Evolutionary conservation across 768 basidiomycete genomes (phyloP), one percentile per base, ranked within the genome.

Genomic region (Tephrocybe sp.): DNA sequence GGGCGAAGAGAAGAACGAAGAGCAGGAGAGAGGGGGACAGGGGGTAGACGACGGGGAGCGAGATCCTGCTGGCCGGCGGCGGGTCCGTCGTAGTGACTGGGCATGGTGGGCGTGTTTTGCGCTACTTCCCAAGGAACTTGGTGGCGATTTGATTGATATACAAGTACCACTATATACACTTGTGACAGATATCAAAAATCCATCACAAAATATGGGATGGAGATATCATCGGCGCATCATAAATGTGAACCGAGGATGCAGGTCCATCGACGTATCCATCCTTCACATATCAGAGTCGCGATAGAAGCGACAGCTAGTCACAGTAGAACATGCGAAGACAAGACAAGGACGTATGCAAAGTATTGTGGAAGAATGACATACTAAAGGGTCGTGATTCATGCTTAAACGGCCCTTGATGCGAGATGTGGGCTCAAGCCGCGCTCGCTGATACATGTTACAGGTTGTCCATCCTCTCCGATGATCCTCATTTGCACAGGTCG

Each of bases 401-500:
- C 41, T 43, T 11, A 45, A 15, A 15, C 40, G 26, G 40, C 40
- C 40, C 40, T 34, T 32, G 43, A 44, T 32, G 43, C 26, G 24
- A 12, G 37, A 7, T 19, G 43, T 9, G 43, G 11, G 18, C 1
- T 41, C 7, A 25, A 19, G 43, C 12, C 18, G 28, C 21, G 21
- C 19, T 9, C 4, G 31, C 30, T 47, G 46, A 47, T 47, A 47
- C 46, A 19, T 37, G 46, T 47, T 47, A 47, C 46, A 47, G 39
- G 22, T 47, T 47, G 34, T 36, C 26, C 25, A 16, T 44, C n/a
- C 26, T 19, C 24, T 4, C 43, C 30, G 35, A 53, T 56, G 55
- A 40, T 28, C 37, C 48, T 56, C 42, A 69, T 82, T 44, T 77
- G 84, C 56, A 76, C 78, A 25, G 76, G 83, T 37, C 64, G 66